Evolutionary conservation across 306 rosid genomes (phyloP).

Genomic region (Rosa chinensis): DNA sequence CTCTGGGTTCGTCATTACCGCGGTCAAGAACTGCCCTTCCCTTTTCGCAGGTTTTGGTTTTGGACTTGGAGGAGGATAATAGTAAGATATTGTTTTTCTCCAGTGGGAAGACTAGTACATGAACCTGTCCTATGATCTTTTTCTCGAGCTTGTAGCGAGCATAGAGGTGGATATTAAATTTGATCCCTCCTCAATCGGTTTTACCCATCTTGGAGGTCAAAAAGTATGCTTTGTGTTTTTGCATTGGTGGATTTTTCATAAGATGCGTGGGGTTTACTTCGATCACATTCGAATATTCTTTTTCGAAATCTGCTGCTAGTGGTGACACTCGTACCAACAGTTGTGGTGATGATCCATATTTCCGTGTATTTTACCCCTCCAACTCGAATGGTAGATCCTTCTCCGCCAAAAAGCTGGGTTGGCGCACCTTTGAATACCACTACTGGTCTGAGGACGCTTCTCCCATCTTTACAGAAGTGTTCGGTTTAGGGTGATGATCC

Average conservation of each 20-base stretch:
- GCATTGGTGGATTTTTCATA: too few relatives aligned
- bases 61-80: too few relatives aligned
- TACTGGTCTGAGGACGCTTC: neutral
- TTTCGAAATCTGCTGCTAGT: too few relatives aligned
- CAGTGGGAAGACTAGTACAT: neutral
- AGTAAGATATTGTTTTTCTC: too few relatives aligned
- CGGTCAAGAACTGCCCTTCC: too few relatives aligned
- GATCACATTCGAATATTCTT: neutral
- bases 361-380: neutral
- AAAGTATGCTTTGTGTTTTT: neutral
- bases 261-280: neutral
- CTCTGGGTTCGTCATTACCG: too few relatives aligned
- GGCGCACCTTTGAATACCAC: neutral
- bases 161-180: neutral
- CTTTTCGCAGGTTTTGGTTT: too few relatives aligned
- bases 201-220: neutral
- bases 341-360: neutral
- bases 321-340: neutral
- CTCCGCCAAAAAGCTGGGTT: neutral
- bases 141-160: neutral
- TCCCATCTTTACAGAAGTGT: neutral
- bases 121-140: neutral
- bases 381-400: neutral
- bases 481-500: too few relatives aligned
- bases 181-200: neutral